These are phyloP conservation scores for Ploettnerulaceae sp. DNA, from an alignment of 2,329 filamentous ascomycete genomes.

Conservation along the genomic window DNA sequence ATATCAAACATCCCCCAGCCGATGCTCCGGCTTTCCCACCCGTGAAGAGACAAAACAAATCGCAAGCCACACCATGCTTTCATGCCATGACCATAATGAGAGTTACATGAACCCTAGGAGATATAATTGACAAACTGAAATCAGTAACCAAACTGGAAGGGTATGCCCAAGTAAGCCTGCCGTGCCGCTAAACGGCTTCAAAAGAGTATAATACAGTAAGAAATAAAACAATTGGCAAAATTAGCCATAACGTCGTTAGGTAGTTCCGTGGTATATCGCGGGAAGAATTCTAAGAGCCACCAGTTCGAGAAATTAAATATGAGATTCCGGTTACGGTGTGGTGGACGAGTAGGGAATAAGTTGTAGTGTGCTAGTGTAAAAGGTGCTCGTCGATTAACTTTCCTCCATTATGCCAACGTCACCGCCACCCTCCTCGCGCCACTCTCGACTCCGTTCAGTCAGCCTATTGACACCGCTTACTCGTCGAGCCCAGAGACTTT, in stretches of 20 bases:
- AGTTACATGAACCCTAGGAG: background rate
- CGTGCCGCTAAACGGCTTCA: constrained; percentile 10
- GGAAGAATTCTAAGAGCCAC: background rate
- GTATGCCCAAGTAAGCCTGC: constrained; percentile 6
- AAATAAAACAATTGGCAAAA: background rate
- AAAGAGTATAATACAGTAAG: constrained; percentile 8
- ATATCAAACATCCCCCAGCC: constrained; percentile 1
- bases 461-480: constrained; percentile 76
- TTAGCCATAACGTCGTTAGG: constrained; percentile 11
- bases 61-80: constrained; percentile 1
- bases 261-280: constrained; percentile 9
- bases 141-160: constrained; percentile 1
- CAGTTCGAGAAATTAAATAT: background rate
- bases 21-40: background rate
- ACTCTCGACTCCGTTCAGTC: constrained; percentile 80
- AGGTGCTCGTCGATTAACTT: constrained; percentile 17
- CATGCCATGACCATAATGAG: background rate
- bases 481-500: constrained; percentile 82
- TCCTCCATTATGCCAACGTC: constrained; percentile 34
- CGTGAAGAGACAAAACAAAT: background rate
- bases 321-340: background rate
- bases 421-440: constrained; percentile 68
- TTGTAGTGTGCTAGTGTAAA: background rate
- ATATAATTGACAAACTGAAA: constrained; percentile 1
- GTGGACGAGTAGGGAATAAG: background rate